Base-by-base conservation (phyloP, 805 yeast genomes). In the Grigorovia transvaalensis region DNA sequence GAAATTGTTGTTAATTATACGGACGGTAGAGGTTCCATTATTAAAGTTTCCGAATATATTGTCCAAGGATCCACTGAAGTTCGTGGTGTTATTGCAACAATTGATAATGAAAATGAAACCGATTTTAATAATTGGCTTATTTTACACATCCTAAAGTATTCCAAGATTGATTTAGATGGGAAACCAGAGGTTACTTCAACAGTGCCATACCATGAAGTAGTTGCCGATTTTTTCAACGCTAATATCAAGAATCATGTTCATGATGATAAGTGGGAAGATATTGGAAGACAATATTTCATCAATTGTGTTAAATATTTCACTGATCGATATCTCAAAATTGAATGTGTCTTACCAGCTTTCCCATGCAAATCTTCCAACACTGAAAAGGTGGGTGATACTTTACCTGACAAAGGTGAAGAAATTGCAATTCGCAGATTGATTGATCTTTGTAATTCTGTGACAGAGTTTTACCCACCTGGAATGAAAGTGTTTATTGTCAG, bases 331-430 rank as follows among this genome's bases (percentile, higher is more conserved):
- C 51, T 72, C 33, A 72, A 71, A 43, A 71, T 80, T 54, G 81
- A 79, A 61, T 77, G 80, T 13, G 81, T 79, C 9, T 66, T 80
- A 49, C 85, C 85, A 6, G 85, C 85, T 0, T 80, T 80, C 54
- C 85, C 85, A 9, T 80, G 84, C 58, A 80, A 80, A 60, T 77
- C 83, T 0, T 78, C 83, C n/a, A 80, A 80, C 57, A 51, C 61
- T 33, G 71, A 75, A 40, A 80, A 80, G 58, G 84, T 80, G 3
- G 67, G 71, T 41, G 74, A 77, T 6, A 53, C 60, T 18, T 59
- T 63, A 45, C 85, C 85, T 6, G 85, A 80, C 56, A 74, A 73
- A 62, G 85, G 84, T 40, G 77, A 73, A 56, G 75, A 71, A 51
- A 52, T 73, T 12, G 76, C 76, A 1, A 57, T 73, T 50, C 67